Percentiles rank a stretch among this genome's conserved stretches.
Evolutionary conservation across 352 stramenopile genomes (phyloP).

Genomic region (Pythium volutum): DNA sequence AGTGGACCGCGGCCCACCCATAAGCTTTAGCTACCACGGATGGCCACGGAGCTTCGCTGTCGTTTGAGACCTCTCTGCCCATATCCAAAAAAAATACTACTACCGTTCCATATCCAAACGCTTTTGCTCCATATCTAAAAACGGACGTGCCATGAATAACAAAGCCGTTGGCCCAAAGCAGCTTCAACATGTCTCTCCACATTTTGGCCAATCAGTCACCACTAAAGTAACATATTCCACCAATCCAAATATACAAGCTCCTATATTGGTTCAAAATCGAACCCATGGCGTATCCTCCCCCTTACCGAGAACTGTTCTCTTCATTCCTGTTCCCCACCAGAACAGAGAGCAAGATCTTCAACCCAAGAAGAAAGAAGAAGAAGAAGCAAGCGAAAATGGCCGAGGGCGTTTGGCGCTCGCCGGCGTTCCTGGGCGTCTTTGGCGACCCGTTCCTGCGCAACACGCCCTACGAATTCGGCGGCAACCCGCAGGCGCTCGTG

Average conservation of each 20-base stretch:
- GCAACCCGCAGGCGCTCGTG: constrained; percentile 63
- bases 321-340: not conserved
- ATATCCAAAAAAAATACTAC: not conserved
- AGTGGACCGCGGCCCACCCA: constrained; percentile 21
- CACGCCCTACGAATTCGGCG: constrained; percentile 75
- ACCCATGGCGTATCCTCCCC: constrained; percentile 5
- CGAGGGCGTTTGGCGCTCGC: constrained; percentile 56
- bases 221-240: not conserved
- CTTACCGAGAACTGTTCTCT: not conserved
- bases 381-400: constrained; percentile 15
- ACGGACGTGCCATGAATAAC: not conserved
- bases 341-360: constrained; percentile 2
- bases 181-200: constrained; percentile 5
- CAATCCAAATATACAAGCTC: not conserved
- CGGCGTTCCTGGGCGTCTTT: constrained; percentile 71
- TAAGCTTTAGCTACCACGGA: too few relatives aligned
- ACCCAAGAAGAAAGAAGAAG: constrained; percentile 23
- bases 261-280: constrained; percentile 6
- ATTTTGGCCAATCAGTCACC: constrained; percentile 1
- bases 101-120: too few relatives aligned
- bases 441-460: constrained; percentile 75
- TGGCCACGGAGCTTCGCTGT: not conserved
- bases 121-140: not conserved
- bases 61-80: not conserved
- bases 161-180: not conserved